phyloP scores from a whole-genome alignment of 139 green algal species.

The Chloropicon primus region DNA sequence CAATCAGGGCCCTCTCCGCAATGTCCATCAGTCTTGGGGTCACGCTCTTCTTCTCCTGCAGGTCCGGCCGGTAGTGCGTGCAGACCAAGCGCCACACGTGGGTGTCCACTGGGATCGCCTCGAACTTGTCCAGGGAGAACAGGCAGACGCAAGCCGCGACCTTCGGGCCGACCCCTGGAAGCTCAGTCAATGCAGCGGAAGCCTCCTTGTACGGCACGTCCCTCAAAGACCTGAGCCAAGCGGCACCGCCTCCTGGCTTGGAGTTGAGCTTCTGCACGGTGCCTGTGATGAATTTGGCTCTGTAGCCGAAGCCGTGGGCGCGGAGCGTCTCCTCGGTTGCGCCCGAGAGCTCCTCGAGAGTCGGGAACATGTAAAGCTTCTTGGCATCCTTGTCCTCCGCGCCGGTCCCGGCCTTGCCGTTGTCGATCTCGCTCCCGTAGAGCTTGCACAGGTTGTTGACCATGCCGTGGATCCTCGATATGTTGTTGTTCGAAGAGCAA shows the following conservation, averaged over 20 bases:
- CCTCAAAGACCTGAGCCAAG: constrained; percentile 49
- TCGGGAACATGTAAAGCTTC: constrained; percentile 59
- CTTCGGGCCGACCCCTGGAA: constrained; percentile 89
- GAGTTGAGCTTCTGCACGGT: constrained; percentile 34
- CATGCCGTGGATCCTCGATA: constrained; percentile 79
- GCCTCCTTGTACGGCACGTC: constrained; percentile 45
- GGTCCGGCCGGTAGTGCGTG: constrained; percentile 49
- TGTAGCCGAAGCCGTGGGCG: constrained; percentile 69
- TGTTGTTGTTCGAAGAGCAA: constrained; percentile 95
- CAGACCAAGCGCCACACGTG: constrained; percentile 76
- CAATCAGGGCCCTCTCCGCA: constrained; percentile 41
- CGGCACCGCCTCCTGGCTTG: constrained; percentile 41
- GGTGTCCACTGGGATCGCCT: constrained; percentile 84
- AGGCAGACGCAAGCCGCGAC: constrained; percentile 79
- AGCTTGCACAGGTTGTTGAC: constrained; percentile 61
- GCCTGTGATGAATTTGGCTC: constrained; percentile 69
- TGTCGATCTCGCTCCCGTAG: constrained; percentile 43
- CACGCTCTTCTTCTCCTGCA: constrained; percentile 52
- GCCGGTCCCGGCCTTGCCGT: neutral
- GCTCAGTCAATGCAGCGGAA: constrained; percentile 35
- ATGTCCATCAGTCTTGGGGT: constrained; percentile 37
- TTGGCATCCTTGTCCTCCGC: neutral
- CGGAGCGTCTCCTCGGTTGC: constrained; percentile 68
- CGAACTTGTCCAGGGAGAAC: constrained; percentile 86
- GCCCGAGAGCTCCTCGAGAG: constrained; percentile 57